phyloP scores from a whole-genome alignment of 163 green algal species.

The Volvox carteri region DNA sequence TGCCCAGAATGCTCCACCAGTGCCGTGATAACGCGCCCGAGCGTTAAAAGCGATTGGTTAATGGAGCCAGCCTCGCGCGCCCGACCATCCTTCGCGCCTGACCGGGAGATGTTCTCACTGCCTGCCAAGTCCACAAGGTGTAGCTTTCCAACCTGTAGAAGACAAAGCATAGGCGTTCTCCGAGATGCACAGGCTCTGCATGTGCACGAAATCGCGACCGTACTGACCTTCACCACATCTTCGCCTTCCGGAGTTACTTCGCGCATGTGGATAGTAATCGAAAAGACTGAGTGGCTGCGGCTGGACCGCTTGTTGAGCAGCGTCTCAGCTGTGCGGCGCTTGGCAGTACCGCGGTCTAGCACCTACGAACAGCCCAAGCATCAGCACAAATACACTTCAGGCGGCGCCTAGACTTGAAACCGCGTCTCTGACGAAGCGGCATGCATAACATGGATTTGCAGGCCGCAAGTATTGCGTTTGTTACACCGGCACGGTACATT shows the following conservation, averaged over 20 bases:
- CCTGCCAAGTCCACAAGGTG: conserved; percentile 99
- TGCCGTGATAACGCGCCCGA: conserved; percentile 97
- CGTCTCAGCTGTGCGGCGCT: conserved; percentile 95
- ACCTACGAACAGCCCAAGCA: no score
- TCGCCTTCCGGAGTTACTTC: conserved; percentile 94
- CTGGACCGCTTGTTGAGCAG: conserved; percentile 97
- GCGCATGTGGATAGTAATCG: conserved; percentile 96
- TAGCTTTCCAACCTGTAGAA: conserved; percentile 87
- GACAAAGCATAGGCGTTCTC: neutral
- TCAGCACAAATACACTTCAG: no score
- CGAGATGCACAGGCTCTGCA: neutral
- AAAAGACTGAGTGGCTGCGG: conserved; percentile 97
- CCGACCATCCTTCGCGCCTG: conserved; percentile 76
- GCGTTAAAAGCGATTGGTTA: conserved; percentile 98
- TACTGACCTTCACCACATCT: conserved; percentile 95
- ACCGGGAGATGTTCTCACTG: conserved; percentile 95
- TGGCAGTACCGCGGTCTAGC: conserved; percentile 91
- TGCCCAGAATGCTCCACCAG: conserved; percentile 93
- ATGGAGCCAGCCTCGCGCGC: conserved; percentile 89
- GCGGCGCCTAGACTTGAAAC: no score
- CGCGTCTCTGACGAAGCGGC: no score
- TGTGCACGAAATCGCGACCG: neutral
- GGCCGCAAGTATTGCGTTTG: no score
- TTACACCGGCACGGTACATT: conserved; percentile 57
- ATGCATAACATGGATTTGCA: no score